Conservation (phyloP, 176 grass and related monocot genomes). For the Phyllostachys edulis region DNA sequence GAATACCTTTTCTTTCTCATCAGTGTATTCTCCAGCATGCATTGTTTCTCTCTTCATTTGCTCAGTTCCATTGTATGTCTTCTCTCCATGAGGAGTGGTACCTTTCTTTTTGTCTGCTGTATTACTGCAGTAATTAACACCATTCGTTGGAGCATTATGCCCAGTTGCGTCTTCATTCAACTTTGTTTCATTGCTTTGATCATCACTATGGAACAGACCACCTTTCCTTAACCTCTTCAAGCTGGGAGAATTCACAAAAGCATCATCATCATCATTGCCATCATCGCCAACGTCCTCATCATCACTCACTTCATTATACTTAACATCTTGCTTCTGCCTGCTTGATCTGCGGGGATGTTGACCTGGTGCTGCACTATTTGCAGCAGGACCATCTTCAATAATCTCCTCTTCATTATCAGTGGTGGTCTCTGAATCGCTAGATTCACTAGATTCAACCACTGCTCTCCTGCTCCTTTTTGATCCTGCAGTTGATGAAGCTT, state of each 20-base stretch:
- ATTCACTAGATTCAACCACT: slow-evolving; percentile 47
- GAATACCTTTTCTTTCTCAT: slow-evolving; percentile 34
- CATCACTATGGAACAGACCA: slow-evolving; percentile 23
- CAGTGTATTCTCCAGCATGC: neutral
- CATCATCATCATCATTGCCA: slow-evolving; percentile 23
- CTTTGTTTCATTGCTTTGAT: slow-evolving; percentile 17
- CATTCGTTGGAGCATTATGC: slow-evolving; percentile 6
- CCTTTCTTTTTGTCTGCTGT: neutral
- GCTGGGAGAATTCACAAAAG: slow-evolving; percentile 23
- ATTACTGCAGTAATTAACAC: slow-evolving; percentile 32
- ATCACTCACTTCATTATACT: slow-evolving; percentile 63
- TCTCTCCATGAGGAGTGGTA: neutral
- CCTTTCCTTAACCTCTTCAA: slow-evolving; percentile 44
- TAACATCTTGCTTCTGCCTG: slow-evolving; percentile 67
- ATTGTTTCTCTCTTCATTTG: slow-evolving; percentile 29
- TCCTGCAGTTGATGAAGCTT: slow-evolving; percentile 46
- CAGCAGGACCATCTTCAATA: slow-evolving; percentile 21
- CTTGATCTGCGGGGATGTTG: slow-evolving; percentile 53
- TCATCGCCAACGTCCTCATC: slow-evolving; percentile 42
- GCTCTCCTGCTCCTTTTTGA: slow-evolving; percentile 58
- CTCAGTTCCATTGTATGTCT: slow-evolving; percentile 28
- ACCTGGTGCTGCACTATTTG: slow-evolving; percentile 24
- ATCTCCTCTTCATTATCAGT: slow-evolving; percentile 50
- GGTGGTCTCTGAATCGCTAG: slow-evolving; percentile 49
- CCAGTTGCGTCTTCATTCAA: slow-evolving; percentile 23